A percentile compares a stretch with the other conserved stretches of the same genome.
phyloP scores from a whole-genome alignment of 306 rosid genomes.

The Lithocarpus polystachyus region DNA sequence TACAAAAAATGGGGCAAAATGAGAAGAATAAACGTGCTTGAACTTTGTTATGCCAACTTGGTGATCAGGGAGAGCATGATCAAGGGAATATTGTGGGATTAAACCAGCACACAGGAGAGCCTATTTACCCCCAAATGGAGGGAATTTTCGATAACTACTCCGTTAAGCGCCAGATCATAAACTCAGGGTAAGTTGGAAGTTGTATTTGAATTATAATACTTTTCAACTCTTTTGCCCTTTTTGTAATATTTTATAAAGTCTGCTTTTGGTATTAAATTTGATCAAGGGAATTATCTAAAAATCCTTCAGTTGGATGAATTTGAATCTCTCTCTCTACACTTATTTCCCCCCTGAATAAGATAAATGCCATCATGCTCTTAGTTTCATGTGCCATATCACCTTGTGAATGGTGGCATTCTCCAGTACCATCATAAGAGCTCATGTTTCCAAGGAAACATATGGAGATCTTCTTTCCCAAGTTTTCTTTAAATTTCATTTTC shows the following conservation, averaged over 20 bases:
- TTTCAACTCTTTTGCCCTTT: background rate
- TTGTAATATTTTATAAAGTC: background rate
- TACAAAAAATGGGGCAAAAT: background rate
- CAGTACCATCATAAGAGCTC: background rate
- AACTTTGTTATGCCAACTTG: constrained; percentile 6
- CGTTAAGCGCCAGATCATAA: constrained; percentile 92
- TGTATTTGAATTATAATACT: background rate
- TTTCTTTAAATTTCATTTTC: background rate
- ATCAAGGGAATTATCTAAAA: background rate
- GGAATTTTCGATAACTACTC: constrained; percentile 95
- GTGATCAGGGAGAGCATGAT: constrained; percentile 90
- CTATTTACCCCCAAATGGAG: constrained; percentile 89
- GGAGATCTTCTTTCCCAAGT: background rate
- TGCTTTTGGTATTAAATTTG: background rate
- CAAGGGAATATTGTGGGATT: constrained; percentile 79
- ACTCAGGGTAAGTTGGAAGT: constrained; percentile 68
- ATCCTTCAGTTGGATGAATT: background rate
- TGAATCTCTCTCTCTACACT: no score
- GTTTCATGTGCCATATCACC: no score
- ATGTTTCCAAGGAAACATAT: background rate
- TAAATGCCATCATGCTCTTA: no score
- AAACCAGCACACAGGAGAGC: constrained; percentile 87
- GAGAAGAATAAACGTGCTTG: background rate
- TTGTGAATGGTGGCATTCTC: background rate
- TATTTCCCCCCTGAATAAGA: no score